Percentiles rank a stretch among this genome's conserved stretches.
Evolutionary conservation across 257 asterid species (phyloP).

Genomic region (Perilla frutescens): DNA sequence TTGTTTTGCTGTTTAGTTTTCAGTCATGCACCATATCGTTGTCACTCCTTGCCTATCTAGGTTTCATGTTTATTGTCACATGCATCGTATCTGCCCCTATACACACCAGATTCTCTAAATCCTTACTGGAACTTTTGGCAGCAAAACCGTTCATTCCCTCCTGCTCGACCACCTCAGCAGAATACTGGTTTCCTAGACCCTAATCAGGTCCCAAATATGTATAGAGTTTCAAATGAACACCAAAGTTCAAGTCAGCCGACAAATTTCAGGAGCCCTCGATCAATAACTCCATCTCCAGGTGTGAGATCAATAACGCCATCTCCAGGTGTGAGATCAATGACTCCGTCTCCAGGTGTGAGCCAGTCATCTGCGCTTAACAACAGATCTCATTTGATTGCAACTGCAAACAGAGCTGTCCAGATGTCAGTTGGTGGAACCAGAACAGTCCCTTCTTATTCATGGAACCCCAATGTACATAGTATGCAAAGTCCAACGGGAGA

Average conservation of each 20-base stretch:
- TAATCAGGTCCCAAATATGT: slow-evolving; percentile 45
- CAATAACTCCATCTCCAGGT: slow-evolving; percentile 45
- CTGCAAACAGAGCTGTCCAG: slow-evolving; percentile 52
- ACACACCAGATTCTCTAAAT: slow-evolving; percentile 10
- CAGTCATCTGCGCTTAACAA: slow-evolving; percentile 44
- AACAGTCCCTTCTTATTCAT: slow-evolving; percentile 38
- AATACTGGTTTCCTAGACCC: slow-evolving; percentile 40
- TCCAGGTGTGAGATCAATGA: slow-evolving; percentile 27
- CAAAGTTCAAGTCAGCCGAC: slow-evolving; percentile 38
- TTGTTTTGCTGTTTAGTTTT: neutral
- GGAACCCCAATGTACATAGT: slow-evolving; percentile 35
- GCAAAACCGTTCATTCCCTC: slow-evolving; percentile 36
- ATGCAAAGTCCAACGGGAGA: slow-evolving; percentile 35
- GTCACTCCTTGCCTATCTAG: too few relatives aligned
- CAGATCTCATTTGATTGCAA: slow-evolving; percentile 41
- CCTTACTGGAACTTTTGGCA: slow-evolving; percentile 39
- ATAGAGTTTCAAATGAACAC: slow-evolving; percentile 40
- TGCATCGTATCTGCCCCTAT: slow-evolving; percentile 1
- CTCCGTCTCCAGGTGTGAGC: slow-evolving; percentile 42
- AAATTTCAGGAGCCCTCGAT: slow-evolving; percentile 38
- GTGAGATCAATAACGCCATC: slow-evolving; percentile 40
- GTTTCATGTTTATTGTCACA: slow-evolving; percentile 6
- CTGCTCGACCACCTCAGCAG: slow-evolving; percentile 45
- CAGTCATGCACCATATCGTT: neutral
- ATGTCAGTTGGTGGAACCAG: slow-evolving; percentile 43